A percentile compares a stretch with the other conserved stretches of the same genome.
phyloP scores from a whole-genome alignment of 495 filamentous ascomycete species.

The Xylaria cubensis region DNA sequence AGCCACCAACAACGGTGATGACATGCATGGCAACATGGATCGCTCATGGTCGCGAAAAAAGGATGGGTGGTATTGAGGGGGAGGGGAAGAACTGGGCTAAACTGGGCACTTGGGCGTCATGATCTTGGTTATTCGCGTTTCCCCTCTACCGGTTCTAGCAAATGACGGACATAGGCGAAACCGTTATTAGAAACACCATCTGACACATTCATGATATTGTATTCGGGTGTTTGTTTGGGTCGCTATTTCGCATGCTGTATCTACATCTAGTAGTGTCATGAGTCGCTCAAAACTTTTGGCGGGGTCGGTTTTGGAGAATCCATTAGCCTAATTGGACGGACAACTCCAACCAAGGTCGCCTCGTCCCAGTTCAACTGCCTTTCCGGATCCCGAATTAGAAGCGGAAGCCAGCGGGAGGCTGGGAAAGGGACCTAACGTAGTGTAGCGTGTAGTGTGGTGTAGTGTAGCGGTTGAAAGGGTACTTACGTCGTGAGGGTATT shows the following conservation, averaged over 20 bases:
- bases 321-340: conserved; percentile 16
- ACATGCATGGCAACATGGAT: conserved; percentile 19
- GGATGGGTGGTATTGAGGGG: conserved; percentile 8
- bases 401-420: conserved; percentile 25
- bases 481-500: background rate
- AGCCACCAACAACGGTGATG: conserved; percentile 18
- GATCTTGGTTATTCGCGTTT: background rate
- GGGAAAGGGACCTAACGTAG: conserved; percentile 18
- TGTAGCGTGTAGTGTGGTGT: background rate
- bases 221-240: background rate
- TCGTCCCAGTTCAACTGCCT: conserved; percentile 19
- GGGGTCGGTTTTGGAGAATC: background rate
- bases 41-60: background rate
- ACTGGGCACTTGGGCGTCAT: conserved; percentile 1
- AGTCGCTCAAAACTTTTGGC: background rate
- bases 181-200: background rate
- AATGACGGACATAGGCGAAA: background rate
- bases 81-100: conserved; percentile 2
- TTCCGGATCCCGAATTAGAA: conserved; percentile 27
- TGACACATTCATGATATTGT: background rate
- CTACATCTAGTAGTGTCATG: conserved; percentile 1
- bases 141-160: background rate
- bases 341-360: background rate
- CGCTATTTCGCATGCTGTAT: background rate
- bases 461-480: background rate